Base-by-base conservation (phyloP, 163 green algal species). In the Chlamydomonas reinhardtii region DNA sequence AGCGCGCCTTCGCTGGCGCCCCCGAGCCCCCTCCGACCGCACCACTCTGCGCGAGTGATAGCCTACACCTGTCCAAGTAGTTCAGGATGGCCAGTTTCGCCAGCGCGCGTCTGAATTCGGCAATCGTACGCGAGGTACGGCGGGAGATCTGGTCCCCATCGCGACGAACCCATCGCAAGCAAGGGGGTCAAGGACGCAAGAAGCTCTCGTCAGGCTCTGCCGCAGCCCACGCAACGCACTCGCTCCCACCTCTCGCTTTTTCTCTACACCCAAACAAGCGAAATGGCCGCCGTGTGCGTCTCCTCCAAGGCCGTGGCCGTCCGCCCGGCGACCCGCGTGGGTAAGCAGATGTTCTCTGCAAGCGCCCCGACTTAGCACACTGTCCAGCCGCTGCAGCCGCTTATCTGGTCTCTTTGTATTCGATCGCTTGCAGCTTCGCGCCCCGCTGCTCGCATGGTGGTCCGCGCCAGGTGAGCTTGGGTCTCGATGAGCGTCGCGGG, bases 271-370 rank as follows among this genome's bases (percentile, higher is more conserved):
- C 66, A 78, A 56, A 54, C 68, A 86, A 32, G 69, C 70, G 76
- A 79, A 86, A 86, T 86, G 80, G 80, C 80, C 79, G 79, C 79
- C 66, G 70, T 86, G 69, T 86, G 80, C 80, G 80, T 79, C 56
- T 86, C 80, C 56, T 35, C 73, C 70, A 79, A 86, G 80, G 80
- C 70, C 48, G 34, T 79, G 69, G 80, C 70, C 43, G 80, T 79
- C 70, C 80, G 69, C 70, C 70, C 80, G 70, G 35, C 80, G 56
- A 65, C 80, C 80, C 80, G 80, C 70, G 69, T 79, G 70, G 80
- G 80, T 86, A 68, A 85, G 79, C 66, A 31, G 14, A 35, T 83
- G 48, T 14, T 54, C 43, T 69, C 59, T 31, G 62, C 62, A 70
- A 70, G 62, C 62, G 12, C 2, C 1, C 24, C 27, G 6, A 34